Evolutionary conservation across 2,329 filamentous ascomycete species (phyloP), one percentile per base, ranked within the genome.

Genomic region (Colletotrichum sp.): DNA sequence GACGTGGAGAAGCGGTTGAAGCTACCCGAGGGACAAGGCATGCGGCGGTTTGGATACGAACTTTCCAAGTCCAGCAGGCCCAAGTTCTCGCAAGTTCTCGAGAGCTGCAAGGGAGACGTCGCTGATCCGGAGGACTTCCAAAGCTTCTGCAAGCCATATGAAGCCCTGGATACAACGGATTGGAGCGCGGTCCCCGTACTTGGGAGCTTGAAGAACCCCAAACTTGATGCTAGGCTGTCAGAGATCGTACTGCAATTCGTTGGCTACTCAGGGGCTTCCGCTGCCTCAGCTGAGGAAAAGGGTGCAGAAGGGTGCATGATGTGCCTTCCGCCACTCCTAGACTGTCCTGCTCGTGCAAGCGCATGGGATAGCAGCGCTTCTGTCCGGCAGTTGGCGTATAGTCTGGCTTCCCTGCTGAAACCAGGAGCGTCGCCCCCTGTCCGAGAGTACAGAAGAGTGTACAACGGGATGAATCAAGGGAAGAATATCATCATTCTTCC

Each of bases 301-400:
- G 55, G 68, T 21, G 72, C 72, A 3, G 77, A 82, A 4, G 74
- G 78, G 1, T 79, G 84, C 14, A 83, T 88, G 55, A 87, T 95
- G 14, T 96, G 93, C 81, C 87, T 96, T 1, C 92, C 93, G 0
- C 87, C 93, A 26, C 82, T 95, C 0, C 84, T 92, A 12, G 92
- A 93, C 77, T 89, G 88, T 72, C 88, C 89, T 21, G 80, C 82
- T n/a, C 87, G 88, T 34, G 87, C 87, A 59, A 92, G 88, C 79
- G 89, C 90, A 18, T 93, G 92, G 91, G 86, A 88, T 69, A 85
- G 89, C 73, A 90, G 90, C 71, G 86, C 84, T 30, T 71, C 81
- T 9, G 84, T 91, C 36, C 86, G 92, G 16, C 85, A 85, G 63
- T 78, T 93, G 26, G 91, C 89, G 3, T 93, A 93, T 79, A 89